Conservation (phyloP, 805 yeast species). For the Pichia ethanolica region DNA sequence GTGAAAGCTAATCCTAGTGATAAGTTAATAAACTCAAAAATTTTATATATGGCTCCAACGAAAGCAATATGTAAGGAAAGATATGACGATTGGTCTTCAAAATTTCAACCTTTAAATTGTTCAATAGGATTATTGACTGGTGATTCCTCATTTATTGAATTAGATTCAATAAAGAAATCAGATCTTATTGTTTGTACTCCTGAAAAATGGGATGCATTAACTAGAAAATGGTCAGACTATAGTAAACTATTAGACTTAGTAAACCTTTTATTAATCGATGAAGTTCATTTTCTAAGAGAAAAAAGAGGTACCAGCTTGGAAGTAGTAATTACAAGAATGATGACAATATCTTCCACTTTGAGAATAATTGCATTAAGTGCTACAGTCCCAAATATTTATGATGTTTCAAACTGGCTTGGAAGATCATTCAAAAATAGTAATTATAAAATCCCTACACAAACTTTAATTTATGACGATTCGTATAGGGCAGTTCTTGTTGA, state of each 20-base stretch:
- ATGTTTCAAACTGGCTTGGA: slow-evolving; percentile 89
- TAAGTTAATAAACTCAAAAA: slow-evolving; percentile 74
- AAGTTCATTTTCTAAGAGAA: slow-evolving; percentile 91
- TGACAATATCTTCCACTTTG: slow-evolving; percentile 83
- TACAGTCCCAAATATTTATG: slow-evolving; percentile 82
- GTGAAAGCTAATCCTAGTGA: slow-evolving; percentile 38
- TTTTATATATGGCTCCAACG: slow-evolving; percentile 86
- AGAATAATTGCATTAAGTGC: slow-evolving; percentile 89
- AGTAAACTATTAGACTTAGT: slow-evolving; percentile 75
- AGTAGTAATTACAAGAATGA: slow-evolving; percentile 89
- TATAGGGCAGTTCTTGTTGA: slow-evolving; percentile 89
- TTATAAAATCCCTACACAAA: slow-evolving; percentile 62
- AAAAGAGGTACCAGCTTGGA: slow-evolving; percentile 97
- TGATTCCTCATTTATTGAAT: slow-evolving; percentile 81
- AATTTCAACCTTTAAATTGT: slow-evolving; percentile 78
- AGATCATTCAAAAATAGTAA: slow-evolving; percentile 31
- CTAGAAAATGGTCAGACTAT: slow-evolving; percentile 86
- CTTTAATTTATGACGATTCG: slow-evolving; percentile 87
- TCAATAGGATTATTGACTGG: slow-evolving; percentile 84
- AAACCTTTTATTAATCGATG: slow-evolving; percentile 82
- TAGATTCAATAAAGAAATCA: slow-evolving; percentile 74
- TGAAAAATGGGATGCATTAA: slow-evolving; percentile 96
- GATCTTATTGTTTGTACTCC: slow-evolving; percentile 82
- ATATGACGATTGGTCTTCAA: slow-evolving; percentile 75
- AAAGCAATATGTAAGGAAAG: slow-evolving; percentile 94